Evolutionary conservation across 805 yeast species (phyloP), one percentile per base, ranked within the genome.

Genomic region (Starmerella sirachaensis): DNA sequence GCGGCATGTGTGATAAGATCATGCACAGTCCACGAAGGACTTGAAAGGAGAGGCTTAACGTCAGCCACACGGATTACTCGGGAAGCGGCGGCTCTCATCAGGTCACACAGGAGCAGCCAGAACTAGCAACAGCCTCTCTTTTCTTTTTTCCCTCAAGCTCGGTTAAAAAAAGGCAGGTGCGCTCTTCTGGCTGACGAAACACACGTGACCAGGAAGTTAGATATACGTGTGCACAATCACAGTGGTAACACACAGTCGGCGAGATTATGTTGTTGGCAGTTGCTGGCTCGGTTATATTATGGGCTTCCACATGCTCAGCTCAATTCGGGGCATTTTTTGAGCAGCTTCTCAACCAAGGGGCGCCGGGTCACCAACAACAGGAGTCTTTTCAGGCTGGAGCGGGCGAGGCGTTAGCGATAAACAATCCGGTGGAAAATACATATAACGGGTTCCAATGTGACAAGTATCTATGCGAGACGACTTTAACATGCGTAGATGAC

Each of bases 391-490:
- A 61, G 25, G 62, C 58, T 19, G 63, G 53, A 29, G 37, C 41
- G n/a, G 33, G 40, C 11, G 40, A 45, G 11, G 26, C 13, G 14
- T 29, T 16, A 18, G 5, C 10, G 9, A 27, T 31, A 11, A 28
- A 39, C 41, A 46, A 44, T 29, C 29, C 31, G 10, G 47, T 49
- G 2, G 53, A 46, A 19, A 36, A 41, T 25, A 40, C 47, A 5
- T 52, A 46, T 38, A 36, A 38, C 30, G 41, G 37, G 52, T 56
- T 63, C 5, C 60, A 64, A 3, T 91, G 98, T 54, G 58, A 60
- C 8, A 62, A 63, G 5, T 88, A 77, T 55, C 59, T 88, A 24
- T 91, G 98, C 55, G 83, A 83, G 3, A 93, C 77, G 48, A 83
- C 96, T 0, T 64, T 76, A 28, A 65, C 65, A 8, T 91, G 98